phyloP scores from a whole-genome alignment of 768 basidiomycete genomes.

The Lentinus tigrinus region DNA sequence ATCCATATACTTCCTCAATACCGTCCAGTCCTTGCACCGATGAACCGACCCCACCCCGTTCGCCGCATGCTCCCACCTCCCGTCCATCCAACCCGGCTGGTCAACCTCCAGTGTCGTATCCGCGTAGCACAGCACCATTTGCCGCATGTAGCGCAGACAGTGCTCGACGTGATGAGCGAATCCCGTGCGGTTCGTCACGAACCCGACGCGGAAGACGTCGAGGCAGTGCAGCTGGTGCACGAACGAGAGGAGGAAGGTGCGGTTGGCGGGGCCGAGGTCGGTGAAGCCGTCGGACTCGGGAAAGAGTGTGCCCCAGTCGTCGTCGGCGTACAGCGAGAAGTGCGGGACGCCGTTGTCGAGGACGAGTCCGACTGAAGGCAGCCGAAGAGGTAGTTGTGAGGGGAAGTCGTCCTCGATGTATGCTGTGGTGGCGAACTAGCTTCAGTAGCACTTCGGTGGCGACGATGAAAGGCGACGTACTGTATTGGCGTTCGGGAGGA shows the following conservation, averaged over 20 bases:
- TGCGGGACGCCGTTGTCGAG: slow-evolving; percentile 26
- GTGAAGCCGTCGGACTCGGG: slow-evolving; percentile 12
- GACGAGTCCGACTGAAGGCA: slow-evolving; percentile 31
- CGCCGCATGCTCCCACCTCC: slow-evolving; percentile 9
- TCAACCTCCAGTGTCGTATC: slow-evolving; percentile 28
- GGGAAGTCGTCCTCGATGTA: slow-evolving; percentile 31
- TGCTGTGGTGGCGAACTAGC: too few relatives aligned
- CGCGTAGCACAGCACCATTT: slow-evolving; percentile 27
- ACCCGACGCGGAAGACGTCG: slow-evolving; percentile 24
- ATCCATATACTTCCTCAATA: slow-evolving; percentile 15
- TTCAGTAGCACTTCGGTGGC: too few relatives aligned
- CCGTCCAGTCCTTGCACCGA: slow-evolving; percentile 22
- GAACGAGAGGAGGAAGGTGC: slow-evolving; percentile 23
- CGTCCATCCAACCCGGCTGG: slow-evolving; percentile 1
- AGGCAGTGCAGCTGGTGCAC: slow-evolving; percentile 31
- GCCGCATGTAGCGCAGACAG: slow-evolving; percentile 28
- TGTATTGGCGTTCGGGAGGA: too few relatives aligned
- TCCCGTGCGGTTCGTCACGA: slow-evolving; percentile 13
- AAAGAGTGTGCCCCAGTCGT: slow-evolving; percentile 36
- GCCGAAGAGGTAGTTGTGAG: slow-evolving; percentile 29
- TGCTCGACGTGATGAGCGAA: slow-evolving; percentile 23
- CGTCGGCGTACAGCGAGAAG: slow-evolving; percentile 34
- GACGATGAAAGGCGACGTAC: too few relatives aligned
- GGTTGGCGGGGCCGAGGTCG: slow-evolving; percentile 11
- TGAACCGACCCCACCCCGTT: slow-evolving; percentile 17